Conservation (phyloP, 2,329 filamentous ascomycete species). For the Monosporascus sp. region DNA sequence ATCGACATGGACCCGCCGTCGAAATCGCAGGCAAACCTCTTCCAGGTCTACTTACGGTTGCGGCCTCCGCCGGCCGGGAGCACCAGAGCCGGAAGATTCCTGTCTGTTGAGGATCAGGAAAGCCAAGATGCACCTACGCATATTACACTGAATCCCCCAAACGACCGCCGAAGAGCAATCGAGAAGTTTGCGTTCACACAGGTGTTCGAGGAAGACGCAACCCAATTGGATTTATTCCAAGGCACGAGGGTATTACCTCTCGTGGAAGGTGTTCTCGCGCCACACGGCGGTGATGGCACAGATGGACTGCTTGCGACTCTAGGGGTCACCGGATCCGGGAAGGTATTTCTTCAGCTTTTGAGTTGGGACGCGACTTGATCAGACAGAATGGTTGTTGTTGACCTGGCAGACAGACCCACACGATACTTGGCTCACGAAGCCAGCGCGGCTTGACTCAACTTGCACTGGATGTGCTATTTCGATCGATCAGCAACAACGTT, state of each 20-base stretch:
- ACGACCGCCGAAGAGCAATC: conserved; percentile 79
- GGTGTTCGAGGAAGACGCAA: conserved; percentile 83
- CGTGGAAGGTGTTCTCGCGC: conserved; percentile 74
- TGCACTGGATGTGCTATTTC: conserved; percentile 82
- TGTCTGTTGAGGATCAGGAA: conserved; percentile 64
- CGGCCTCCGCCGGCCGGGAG: conserved; percentile 55
- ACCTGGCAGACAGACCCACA: conserved; percentile 66
- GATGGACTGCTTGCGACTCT: conserved; percentile 88
- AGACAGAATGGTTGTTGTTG: neutral
- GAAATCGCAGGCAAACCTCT: conserved; percentile 56
- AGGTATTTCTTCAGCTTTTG: conserved; percentile 54
- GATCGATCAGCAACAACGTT: conserved; percentile 68
- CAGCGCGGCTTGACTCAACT: conserved; percentile 91
- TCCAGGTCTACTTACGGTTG: conserved; percentile 86
- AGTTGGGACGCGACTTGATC: neutral
- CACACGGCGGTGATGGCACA: conserved; percentile 68
- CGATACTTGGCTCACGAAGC: conserved; percentile 80
- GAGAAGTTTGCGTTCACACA: conserved; percentile 93
- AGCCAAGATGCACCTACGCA: conserved; percentile 53
- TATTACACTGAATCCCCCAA: conserved; percentile 74
- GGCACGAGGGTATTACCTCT: conserved; percentile 69
- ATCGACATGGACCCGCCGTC: conserved; percentile 34
- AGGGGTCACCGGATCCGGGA: conserved; percentile 92
- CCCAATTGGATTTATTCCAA: conserved; percentile 82
- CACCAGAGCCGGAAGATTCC: conserved; percentile 59